Evolutionary conservation across 106 monocot genomes (phyloP).

Genomic region (Dendrobium nobile): DNA sequence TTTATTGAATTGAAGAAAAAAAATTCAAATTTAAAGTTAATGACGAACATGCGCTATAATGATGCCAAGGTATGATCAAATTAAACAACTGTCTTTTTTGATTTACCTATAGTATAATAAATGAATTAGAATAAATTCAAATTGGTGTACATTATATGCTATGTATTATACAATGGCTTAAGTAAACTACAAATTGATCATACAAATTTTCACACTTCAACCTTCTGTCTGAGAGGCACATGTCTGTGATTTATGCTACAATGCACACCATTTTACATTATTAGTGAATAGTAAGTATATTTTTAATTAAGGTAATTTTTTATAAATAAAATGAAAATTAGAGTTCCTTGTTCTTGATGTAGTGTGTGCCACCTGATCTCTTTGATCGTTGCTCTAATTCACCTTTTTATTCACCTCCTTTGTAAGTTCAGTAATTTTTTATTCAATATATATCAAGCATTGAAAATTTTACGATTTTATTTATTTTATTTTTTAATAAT

Average conservation of each 20-base stretch:
- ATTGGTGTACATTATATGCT: not conserved
- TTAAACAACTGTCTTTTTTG: not conserved
- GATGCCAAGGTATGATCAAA: not conserved
- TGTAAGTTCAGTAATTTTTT: not conserved
- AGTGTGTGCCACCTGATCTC: not conserved
- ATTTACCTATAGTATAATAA: not conserved
- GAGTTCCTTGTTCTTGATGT: not conserved
- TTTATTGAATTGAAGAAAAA: not conserved
- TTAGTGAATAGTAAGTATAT: not conserved
- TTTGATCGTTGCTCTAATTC: not conserved
- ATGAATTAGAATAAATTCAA: not conserved
- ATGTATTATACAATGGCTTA: not conserved
- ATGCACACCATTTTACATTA: not conserved
- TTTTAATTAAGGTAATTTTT: not conserved
- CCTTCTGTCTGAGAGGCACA: no score
- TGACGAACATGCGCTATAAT: not conserved
- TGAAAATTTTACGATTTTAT: not conserved
- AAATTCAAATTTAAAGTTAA: not conserved
- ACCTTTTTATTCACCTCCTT: not conserved
- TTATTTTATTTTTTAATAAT: slow-evolving; percentile 3
- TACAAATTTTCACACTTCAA: no score
- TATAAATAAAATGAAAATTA: not conserved
- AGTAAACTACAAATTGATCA: not conserved
- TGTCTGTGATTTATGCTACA: no score
- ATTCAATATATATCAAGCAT: not conserved